Evolutionary conservation across 441 rosid genomes (phyloP).

Genomic region (Corymbia calophylla): DNA sequence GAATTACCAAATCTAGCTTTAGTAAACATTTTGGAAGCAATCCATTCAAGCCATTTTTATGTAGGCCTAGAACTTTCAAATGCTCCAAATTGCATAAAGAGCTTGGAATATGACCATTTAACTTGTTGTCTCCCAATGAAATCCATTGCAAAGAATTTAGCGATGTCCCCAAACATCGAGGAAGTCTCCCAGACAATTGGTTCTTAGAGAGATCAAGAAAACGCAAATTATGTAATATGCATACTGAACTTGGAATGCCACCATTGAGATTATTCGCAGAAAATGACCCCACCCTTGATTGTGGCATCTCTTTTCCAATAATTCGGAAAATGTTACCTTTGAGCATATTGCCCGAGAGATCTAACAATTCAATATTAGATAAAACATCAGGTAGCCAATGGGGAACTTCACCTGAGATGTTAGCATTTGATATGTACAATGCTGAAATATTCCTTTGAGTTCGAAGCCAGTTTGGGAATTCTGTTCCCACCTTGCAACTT

Average conservation of each 20-base stretch:
- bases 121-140: neutral
- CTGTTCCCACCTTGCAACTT: no score
- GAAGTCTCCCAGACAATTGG: neutral
- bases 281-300: fast-evolving
- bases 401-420: no score
- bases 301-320: no score
- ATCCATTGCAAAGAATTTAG: neutral
- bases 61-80: neutral
- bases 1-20: neutral
- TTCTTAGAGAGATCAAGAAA: no score
- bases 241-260: no score
- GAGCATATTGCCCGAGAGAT: no score
- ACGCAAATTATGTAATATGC: no score
- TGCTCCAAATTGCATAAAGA: neutral
- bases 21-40: neutral
- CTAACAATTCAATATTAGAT: no score
- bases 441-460: no score
- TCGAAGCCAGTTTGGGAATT: no score
- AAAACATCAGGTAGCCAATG: fast-evolving
- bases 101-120: neutral
- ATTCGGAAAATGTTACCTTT: fast-evolving
- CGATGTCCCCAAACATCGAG: neutral
- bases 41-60: neutral
- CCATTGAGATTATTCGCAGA: no score
- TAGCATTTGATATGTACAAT: no score